These are phyloP conservation scores for Narthecium ossifragum DNA, from an alignment of 106 monocot genomes.

Conservation along the genomic window DNA sequence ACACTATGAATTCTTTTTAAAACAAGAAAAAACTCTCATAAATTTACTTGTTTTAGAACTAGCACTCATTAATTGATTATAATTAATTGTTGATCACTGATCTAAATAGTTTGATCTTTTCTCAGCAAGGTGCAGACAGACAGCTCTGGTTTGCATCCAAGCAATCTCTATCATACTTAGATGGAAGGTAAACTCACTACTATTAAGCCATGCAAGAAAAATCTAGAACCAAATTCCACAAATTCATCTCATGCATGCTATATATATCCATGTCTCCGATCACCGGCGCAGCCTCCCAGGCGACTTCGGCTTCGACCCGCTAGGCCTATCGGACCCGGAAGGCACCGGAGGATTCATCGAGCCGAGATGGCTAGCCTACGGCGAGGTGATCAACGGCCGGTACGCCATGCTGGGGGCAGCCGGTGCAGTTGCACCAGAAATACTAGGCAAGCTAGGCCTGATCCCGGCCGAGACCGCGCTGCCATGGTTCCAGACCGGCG, in stretches of 20 bases:
- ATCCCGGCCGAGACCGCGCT: conserved; percentile 83
- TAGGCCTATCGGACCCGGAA: conserved; percentile 92
- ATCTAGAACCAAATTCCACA: not conserved
- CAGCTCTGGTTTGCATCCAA: conserved; percentile 98
- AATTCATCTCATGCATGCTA: not conserved
- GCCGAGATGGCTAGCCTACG: conserved; percentile 91
- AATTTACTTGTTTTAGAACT: too few species aligned
- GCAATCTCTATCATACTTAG: conserved; percentile 85
- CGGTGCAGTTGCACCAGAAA: conserved; percentile 74
- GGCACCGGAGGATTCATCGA: conserved; percentile 98
- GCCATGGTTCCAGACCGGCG: conserved; percentile 94
- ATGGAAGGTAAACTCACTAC: conserved; percentile 70
- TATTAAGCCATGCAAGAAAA: not conserved
- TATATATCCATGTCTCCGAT: not conserved
- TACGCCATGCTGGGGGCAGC: conserved; percentile 79
- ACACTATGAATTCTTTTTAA: too few species aligned
- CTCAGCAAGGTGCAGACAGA: conserved; percentile 74
- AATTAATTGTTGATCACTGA: too few species aligned
- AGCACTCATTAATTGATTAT: too few species aligned
- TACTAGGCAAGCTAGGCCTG: conserved; percentile 69
- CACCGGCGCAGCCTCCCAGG: conserved; percentile 72
- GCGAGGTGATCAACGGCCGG: conserved; percentile 89
- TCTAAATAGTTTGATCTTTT: not conserved
- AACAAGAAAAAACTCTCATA: too few species aligned
- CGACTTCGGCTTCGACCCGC: conserved; percentile 90